A percentile compares a stretch with the other conserved stretches of the same genome.
phyloP scores from a whole-genome alignment of 2,329 filamentous ascomycete species.

The Metarhizium humberi region DNA sequence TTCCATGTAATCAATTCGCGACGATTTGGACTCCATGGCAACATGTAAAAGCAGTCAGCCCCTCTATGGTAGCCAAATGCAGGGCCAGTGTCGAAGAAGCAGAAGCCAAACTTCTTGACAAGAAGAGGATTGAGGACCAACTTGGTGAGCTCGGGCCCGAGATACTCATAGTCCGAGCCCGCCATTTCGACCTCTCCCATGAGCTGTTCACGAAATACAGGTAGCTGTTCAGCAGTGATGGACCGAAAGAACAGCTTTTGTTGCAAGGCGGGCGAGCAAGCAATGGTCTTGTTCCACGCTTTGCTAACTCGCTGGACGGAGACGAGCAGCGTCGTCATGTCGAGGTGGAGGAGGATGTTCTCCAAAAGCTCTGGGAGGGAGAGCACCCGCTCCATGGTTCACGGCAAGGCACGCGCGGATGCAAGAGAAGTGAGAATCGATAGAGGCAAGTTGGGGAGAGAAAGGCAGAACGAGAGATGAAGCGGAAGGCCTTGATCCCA shows the following conservation, averaged over 20 bases:
- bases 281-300: neutral
- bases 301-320: neutral
- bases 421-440: too few relatives aligned
- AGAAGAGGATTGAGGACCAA: neutral
- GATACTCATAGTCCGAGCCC: neutral
- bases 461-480: too few relatives aligned
- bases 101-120: neutral
- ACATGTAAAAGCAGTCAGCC: neutral
- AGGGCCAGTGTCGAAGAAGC: neutral
- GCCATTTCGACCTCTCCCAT: neutral
- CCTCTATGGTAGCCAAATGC: neutral
- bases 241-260: neutral
- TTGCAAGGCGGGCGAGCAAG: neutral
- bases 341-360: neutral
- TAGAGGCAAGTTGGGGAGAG: too few relatives aligned
- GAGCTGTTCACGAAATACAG: neutral
- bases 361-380: neutral
- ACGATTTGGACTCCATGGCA: neutral
- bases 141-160: neutral
- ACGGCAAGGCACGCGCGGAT: neutral
- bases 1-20: neutral
- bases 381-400: neutral
- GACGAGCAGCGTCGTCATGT: neutral
- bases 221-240: neutral
- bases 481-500: too few relatives aligned